phyloP scores from a whole-genome alignment of 1,139 yeast genomes.

The Diutina rugosa region DNA sequence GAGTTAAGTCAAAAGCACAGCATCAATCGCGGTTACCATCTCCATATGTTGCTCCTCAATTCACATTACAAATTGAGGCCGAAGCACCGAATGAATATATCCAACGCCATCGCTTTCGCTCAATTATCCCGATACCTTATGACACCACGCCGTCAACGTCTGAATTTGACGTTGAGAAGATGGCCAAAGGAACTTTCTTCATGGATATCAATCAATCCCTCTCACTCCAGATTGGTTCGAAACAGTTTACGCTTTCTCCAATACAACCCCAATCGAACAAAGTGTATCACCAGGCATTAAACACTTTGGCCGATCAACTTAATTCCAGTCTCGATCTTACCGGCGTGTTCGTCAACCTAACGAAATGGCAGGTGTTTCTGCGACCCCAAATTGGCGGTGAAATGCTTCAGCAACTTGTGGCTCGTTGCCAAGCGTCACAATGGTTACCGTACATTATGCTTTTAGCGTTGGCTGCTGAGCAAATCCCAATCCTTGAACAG shows the following conservation, averaged over 20 bases:
- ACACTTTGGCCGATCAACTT: background rate
- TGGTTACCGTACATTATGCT: background rate
- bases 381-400: background rate
- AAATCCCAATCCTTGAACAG: conserved; percentile 2
- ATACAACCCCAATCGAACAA: background rate
- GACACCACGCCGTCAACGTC: background rate
- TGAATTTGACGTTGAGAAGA: background rate
- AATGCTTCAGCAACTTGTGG: background rate
- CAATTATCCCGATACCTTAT: background rate
- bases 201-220: background rate
- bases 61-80: background rate
- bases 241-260: background rate
- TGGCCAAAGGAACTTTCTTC: background rate
- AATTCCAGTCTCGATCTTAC: background rate
- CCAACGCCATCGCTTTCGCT: background rate
- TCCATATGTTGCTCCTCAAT: background rate
- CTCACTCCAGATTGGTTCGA: background rate
- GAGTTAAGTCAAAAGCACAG: background rate
- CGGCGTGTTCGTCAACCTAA: background rate
- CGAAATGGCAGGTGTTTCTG: background rate
- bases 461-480: background rate
- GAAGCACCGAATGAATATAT: background rate
- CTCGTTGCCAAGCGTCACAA: background rate
- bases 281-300: background rate
- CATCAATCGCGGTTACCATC: background rate